Conservation (phyloP, 2,329 filamentous ascomycete genomes). For the Colletotrichum filicis region DNA sequence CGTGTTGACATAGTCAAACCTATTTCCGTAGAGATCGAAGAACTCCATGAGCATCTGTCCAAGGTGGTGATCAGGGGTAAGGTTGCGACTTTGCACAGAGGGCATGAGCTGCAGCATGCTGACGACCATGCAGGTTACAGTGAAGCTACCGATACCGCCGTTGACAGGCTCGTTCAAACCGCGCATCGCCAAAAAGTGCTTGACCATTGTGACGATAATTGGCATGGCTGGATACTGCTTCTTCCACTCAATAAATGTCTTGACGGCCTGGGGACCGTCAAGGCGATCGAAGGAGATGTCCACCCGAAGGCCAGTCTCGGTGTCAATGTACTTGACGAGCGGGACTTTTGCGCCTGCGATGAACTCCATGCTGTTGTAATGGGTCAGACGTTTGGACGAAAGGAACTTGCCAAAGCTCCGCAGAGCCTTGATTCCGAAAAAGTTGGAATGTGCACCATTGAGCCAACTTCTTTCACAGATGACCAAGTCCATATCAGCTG, state of each 20-base stretch:
- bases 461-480: constrained; percentile 64
- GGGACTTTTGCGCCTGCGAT: constrained; percentile 86
- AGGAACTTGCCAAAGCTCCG: constrained; percentile 73
- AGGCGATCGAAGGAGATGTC: constrained; percentile 96
- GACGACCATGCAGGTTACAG: constrained; percentile 92
- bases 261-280: constrained; percentile 81
- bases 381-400: constrained; percentile 64
- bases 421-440: constrained; percentile 68
- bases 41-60: constrained; percentile 89
- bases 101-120: constrained; percentile 88
- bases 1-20: constrained; percentile 75
- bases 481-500: constrained; percentile 94
- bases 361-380: constrained; percentile 69
- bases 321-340: constrained; percentile 90
- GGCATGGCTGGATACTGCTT: constrained; percentile 84
- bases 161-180: constrained; percentile 91
- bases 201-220: constrained; percentile 85
- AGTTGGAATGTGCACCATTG: constrained; percentile 51
- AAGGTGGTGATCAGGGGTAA: constrained; percentile 73
- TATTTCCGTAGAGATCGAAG: constrained; percentile 87
- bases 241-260: constrained; percentile 86
- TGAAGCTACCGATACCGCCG: constrained; percentile 93
- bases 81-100: constrained; percentile 69
- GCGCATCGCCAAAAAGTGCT: constrained; percentile 91
- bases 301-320: constrained; percentile 80